These are phyloP conservation scores for Lepiota brunneoincarnata DNA, from an alignment of 768 basidiomycete genomes.

Conservation along the genomic window DNA sequence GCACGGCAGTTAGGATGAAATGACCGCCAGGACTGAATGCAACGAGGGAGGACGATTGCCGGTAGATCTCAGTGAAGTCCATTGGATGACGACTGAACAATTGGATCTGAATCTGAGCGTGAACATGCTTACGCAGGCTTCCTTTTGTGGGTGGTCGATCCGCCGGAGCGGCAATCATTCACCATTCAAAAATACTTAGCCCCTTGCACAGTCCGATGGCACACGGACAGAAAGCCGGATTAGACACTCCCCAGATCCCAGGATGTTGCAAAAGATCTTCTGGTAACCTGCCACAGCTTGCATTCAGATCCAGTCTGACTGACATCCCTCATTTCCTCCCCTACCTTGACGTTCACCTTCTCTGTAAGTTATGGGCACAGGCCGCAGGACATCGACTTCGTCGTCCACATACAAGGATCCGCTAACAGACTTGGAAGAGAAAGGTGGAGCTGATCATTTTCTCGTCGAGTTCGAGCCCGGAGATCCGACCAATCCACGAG, in stretches of 20 bases:
- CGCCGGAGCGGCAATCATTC: background rate
- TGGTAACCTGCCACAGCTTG: background rate
- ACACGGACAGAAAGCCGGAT: slow-evolving; percentile 7
- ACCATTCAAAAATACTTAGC: background rate
- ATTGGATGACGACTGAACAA: slow-evolving; percentile 22
- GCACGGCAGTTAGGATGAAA: slow-evolving; percentile 78
- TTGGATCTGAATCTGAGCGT: background rate
- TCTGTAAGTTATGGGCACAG: background rate
- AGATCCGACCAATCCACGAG: slow-evolving; percentile 48
- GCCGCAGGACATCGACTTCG: slow-evolving; percentile 13
- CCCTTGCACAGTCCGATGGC: slow-evolving; percentile 7
- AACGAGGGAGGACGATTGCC: slow-evolving; percentile 67
- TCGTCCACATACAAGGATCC: slow-evolving; percentile 16
- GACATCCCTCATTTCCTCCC: background rate
- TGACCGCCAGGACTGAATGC: slow-evolving; percentile 85
- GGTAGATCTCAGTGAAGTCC: slow-evolving; percentile 89
- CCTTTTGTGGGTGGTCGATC: background rate
- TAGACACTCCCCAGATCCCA: background rate
- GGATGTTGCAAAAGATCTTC: background rate
- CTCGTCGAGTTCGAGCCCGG: slow-evolving; percentile 33
- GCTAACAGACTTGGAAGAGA: slow-evolving; percentile 7
- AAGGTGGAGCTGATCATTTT: slow-evolving; percentile 25
- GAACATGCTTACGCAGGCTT: slow-evolving; percentile 1
- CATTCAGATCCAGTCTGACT: background rate
- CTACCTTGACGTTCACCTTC: background rate